Percentiles rank a stretch among this genome's conserved stretches.
These are phyloP conservation scores for Sclerotinia spermophila DNA, from an alignment of 2,329 filamentous ascomycete species.

Conservation along the genomic window DNA sequence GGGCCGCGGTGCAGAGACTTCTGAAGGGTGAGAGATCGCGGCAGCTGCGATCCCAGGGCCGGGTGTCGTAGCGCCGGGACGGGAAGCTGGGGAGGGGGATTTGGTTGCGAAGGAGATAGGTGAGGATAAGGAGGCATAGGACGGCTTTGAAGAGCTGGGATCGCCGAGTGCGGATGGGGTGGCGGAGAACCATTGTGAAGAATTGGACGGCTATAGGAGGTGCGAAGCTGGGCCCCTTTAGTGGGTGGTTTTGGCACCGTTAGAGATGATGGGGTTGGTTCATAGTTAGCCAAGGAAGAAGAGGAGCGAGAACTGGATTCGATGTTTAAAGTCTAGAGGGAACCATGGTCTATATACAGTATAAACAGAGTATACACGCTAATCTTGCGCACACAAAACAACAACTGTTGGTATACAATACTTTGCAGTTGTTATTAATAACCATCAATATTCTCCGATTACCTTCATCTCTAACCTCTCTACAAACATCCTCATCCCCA, in stretches of 20 bases:
- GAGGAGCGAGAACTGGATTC: background rate
- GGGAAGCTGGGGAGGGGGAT: background rate
- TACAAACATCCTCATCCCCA: no score
- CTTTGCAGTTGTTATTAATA: background rate
- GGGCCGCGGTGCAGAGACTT: background rate
- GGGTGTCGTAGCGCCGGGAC: background rate
- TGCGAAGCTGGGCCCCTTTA: background rate
- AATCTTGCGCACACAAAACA: background rate
- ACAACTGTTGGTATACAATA: no score
- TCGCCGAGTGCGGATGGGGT: background rate
- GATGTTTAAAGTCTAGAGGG: background rate
- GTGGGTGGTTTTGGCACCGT: background rate
- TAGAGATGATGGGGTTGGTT: background rate
- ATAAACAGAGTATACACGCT: background rate
- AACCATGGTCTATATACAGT: background rate
- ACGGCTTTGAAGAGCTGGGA: background rate
- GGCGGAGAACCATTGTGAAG: background rate
- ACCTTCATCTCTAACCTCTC: no score
- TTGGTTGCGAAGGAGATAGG: background rate
- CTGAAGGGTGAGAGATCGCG: background rate
- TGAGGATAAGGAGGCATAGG: background rate
- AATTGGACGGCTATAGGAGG: background rate
- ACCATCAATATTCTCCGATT: background rate
- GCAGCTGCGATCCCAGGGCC: background rate
- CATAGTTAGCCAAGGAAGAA: background rate